Evolutionary conservation across 2,329 filamentous ascomycete species (phyloP).

Genomic region (Dothideomycetes sp.): DNA sequence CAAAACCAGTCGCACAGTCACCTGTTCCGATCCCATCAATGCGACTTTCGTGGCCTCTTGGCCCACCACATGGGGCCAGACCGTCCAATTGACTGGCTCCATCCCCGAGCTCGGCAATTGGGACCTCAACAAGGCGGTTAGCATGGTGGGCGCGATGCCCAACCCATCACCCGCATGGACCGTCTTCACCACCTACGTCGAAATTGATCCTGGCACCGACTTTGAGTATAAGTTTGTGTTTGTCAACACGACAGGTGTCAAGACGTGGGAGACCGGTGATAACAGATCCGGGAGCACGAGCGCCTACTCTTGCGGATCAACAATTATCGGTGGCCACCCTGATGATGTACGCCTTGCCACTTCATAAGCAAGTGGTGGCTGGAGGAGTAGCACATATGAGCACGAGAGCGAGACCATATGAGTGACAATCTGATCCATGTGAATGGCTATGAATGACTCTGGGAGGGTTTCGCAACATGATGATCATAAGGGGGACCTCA

Average conservation of each 20-base stretch:
- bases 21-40: background rate
- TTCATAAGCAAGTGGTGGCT: no score
- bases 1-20: background rate
- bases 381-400: no score
- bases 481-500: no score
- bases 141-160: slow-evolving; percentile 49
- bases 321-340: background rate
- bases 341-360: background rate
- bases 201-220: slow-evolving; percentile 41
- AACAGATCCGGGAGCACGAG: background rate
- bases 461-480: no score
- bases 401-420: no score
- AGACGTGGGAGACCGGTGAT: slow-evolving; percentile 47
- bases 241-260: slow-evolving; percentile 39
- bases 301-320: background rate
- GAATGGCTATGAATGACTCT: no score
- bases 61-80: slow-evolving; percentile 48
- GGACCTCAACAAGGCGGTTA: slow-evolving; percentile 41
- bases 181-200: slow-evolving; percentile 29
- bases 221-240: slow-evolving; percentile 61
- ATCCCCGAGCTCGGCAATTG: slow-evolving; percentile 49
- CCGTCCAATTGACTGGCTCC: slow-evolving; percentile 54
- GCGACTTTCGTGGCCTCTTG: background rate
- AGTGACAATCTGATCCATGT: no score
- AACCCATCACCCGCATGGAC: slow-evolving; percentile 49